Conservation (phyloP, 169 alveolate genomes). For the Cryptosporidium viatorum region DNA sequence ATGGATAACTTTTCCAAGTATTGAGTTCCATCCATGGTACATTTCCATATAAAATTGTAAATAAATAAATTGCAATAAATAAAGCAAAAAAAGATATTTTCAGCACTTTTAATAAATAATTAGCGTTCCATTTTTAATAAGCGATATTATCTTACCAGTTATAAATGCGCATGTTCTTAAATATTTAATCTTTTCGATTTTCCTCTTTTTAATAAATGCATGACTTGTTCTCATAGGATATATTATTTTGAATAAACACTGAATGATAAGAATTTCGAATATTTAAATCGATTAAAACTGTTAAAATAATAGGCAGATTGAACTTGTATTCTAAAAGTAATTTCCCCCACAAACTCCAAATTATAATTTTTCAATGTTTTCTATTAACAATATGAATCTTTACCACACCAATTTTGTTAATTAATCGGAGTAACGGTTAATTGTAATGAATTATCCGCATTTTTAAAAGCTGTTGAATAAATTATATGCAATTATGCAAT, state of each 20-base stretch:
- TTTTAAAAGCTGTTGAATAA: background rate
- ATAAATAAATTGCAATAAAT: background rate
- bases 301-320: background rate
- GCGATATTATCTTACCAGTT: background rate
- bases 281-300: background rate
- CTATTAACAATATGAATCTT: background rate
- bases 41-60: slow-evolving; percentile 31
- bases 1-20: slow-evolving; percentile 23
- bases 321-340: background rate
- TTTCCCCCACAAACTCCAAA: background rate
- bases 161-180: background rate
- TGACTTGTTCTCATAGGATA: background rate
- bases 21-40: slow-evolving; percentile 53
- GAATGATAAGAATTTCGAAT: background rate
- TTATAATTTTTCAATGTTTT: background rate
- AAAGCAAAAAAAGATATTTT: background rate
- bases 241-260: no score
- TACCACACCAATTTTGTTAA: slow-evolving; percentile 11
- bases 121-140: background rate
- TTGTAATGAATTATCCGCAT: background rate
- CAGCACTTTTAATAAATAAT: slow-evolving; percentile 1
- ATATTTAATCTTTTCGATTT: background rate
- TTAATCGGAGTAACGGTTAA: background rate
- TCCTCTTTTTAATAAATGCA: background rate
- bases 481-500: background rate